Evolutionary conservation across 371 early-diverging fungal genomes (phyloP).

Genomic region (Apophysomyces ossiformis): DNA sequence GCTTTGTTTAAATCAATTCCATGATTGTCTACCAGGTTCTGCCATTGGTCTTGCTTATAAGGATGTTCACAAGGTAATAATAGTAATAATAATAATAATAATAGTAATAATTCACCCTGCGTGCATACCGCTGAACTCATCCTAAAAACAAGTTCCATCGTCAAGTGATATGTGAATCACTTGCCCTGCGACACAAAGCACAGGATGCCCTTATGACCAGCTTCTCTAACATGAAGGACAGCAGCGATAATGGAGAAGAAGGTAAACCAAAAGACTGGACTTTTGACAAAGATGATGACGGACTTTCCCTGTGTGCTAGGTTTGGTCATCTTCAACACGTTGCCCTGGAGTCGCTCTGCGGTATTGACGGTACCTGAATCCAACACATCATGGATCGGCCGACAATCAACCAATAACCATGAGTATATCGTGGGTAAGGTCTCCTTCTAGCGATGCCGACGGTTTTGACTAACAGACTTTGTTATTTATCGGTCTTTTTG

Average conservation of each 20-base stretch:
- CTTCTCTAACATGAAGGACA: not conserved
- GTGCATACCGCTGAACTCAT: not conserved
- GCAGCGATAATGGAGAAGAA: not conserved
- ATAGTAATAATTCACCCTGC: not conserved
- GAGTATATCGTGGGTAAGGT: constrained; percentile 54
- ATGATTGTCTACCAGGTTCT: constrained; percentile 95
- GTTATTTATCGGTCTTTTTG: too few species aligned
- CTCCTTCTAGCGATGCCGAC: not conserved
- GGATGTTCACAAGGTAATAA: constrained; percentile 68
- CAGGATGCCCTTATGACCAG: constrained; percentile 27
- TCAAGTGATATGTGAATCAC: constrained; percentile 39
- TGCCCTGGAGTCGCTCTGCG: constrained; percentile 78
- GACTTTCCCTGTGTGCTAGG: constrained; percentile 12
- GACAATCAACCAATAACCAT: constrained; percentile 49
- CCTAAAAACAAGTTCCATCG: constrained; percentile 39
- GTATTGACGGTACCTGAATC: constrained; percentile 67
- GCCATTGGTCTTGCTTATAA: constrained; percentile 88
- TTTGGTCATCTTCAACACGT: constrained; percentile 78
- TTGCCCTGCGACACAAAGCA: constrained; percentile 38
- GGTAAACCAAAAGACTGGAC: not conserved
- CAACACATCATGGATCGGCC: constrained; percentile 31
- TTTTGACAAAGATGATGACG: not conserved
- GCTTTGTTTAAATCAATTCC: constrained; percentile 95
- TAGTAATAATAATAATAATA: too few species aligned
- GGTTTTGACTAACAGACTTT: too few species aligned